Evolutionary conservation across 75 land plant species (phyloP), one percentile per base, ranked within the genome.

Genomic region (Picea sitchensis): DNA sequence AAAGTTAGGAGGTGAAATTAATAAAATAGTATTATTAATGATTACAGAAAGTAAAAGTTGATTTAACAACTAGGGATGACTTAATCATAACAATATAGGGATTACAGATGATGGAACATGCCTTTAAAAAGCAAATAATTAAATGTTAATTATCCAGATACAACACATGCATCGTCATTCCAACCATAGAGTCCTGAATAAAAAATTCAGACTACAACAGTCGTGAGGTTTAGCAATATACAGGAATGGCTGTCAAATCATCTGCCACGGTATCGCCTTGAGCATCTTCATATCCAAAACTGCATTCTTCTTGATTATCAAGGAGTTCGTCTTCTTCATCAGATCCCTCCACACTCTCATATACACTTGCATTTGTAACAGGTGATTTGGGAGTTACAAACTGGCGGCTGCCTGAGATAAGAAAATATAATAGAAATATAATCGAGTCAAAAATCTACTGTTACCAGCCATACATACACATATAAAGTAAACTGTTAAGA

Each of bases 321-420:
- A 77, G 79, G 59, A 82, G 13, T 67, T 85, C 82, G 58, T 91
- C 93, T 57, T 96, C 99, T 36, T 96, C 95, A 81, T 96, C 99
- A 5, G 99, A 97, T 76, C 92, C 98, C 81, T 95, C 99, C 60
- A 90, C 71, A 77, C 95, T 90, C 79, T 90, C 93, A 87, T 91
- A 91, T 26, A 89, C 91, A 74, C 95, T 86, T 14, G 82, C 91
- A 82, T 91, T 86, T 61, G 88, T 88, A 76, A 78, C 85, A 34
- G 99, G 93, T 12, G 99, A 96, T 83, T 86, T 96, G 4, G 99
- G 98, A 61, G 99, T 34, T 20, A 71, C 13, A 71, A 47, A 71
- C n/a, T 71, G 73, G 13, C 54, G 21, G 20, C 73, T 41, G 9
- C 73, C 73, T 71, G 17, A 20, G 13, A 71, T 68, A 31, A 41